A percentile compares a stretch with the other conserved stretches of the same genome.
Evolutionary conservation across 108 stramenopile species (phyloP).

Genomic region (Pseudonitzschia delicatissima): DNA sequence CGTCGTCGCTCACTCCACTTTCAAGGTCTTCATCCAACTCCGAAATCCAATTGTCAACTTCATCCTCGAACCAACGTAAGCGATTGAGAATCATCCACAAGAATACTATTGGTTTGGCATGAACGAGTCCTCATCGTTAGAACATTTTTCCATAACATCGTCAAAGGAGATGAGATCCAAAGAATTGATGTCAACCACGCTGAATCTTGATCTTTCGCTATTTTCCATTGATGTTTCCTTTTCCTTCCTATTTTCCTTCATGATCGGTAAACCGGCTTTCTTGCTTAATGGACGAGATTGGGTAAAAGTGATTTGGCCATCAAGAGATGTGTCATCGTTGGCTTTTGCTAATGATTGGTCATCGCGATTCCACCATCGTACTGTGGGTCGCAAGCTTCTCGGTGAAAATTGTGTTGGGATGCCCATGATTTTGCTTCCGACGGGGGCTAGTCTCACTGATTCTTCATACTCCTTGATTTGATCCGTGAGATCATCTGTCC

Average conservation of each 20-base stretch:
- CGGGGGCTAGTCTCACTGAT: not conserved
- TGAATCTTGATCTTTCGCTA: not conserved
- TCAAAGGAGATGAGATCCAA: not conserved
- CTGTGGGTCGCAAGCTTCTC: slow-evolving; percentile 31
- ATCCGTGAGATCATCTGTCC: slow-evolving; percentile 7
- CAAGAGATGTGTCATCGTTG: not conserved
- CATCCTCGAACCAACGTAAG: not conserved
- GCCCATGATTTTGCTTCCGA: not conserved
- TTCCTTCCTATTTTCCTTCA: not conserved
- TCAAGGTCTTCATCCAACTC: not conserved
- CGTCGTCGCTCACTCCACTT: not conserved
- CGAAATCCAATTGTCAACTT: slow-evolving; percentile 3
- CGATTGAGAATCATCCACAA: slow-evolving; percentile 2
- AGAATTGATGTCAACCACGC: not conserved
- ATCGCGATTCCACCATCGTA: slow-evolving; percentile 31
- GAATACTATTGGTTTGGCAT: not conserved
- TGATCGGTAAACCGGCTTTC: not conserved
- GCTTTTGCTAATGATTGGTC: slow-evolving; percentile 15
- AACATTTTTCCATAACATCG: not conserved
- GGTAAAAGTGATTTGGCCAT: slow-evolving; percentile 24
- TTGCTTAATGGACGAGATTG: slow-evolving; percentile 14
- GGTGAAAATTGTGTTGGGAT: slow-evolving; percentile 21
- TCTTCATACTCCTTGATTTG: slow-evolving; percentile 17
- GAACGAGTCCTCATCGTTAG: not conserved
- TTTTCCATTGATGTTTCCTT: not conserved